Conservation (phyloP, 139 green algal genomes). For the Chlorella ohadii region DNA sequence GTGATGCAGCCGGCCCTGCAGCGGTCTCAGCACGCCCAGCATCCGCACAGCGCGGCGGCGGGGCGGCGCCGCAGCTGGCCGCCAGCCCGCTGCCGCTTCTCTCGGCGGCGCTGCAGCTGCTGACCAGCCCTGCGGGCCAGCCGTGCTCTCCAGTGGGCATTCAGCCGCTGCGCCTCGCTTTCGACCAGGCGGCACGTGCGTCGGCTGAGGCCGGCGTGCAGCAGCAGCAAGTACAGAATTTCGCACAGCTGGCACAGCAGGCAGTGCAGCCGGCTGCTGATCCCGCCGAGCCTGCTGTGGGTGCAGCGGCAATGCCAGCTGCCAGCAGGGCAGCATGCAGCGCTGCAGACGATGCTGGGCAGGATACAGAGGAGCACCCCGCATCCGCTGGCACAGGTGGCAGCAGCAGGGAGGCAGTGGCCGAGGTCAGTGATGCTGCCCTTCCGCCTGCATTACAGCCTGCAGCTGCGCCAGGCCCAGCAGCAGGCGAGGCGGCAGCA, state of each 20-base stretch:
- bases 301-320: background rate
- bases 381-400: no score
- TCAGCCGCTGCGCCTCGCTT: background rate
- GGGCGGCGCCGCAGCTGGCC: background rate
- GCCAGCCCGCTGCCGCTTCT: slow-evolving; percentile 1
- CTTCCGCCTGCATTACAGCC: no score
- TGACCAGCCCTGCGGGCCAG: background rate
- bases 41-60: background rate
- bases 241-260: no score
- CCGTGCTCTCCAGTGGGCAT: background rate
- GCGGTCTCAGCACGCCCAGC: no score
- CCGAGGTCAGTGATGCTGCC: background rate
- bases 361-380: no score
- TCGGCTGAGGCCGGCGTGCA: background rate
- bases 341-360: no score
- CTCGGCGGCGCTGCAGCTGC: background rate
- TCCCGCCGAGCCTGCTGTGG: background rate
- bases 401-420: background rate
- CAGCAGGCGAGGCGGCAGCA: background rate
- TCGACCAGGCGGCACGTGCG: background rate
- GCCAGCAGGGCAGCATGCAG: background rate
- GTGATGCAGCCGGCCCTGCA: no score
- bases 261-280: background rate
- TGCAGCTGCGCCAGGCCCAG: background rate
- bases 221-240: no score